A percentile compares a stretch with the other conserved stretches of the same genome.
Conservation (phyloP, 306 rosid genomes). For the Bauhinia variegata region DNA sequence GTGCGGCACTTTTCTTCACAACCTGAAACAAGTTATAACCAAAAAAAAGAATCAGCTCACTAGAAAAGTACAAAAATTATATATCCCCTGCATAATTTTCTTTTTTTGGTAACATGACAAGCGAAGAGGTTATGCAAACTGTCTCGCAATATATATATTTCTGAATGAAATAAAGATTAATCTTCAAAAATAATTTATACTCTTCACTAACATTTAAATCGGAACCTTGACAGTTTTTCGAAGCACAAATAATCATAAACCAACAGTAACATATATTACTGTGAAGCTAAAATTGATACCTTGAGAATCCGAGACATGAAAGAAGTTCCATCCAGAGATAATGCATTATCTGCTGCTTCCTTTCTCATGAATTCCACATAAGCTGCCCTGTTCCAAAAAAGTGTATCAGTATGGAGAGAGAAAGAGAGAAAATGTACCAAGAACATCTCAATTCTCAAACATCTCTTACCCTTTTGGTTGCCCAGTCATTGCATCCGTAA, state of each 20-base stretch:
- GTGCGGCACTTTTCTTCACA: slow-evolving; percentile 70
- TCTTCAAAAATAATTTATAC: too few species aligned
- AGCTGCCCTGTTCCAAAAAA: slow-evolving; percentile 76
- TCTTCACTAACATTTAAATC: too few species aligned
- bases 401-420: slow-evolving; percentile 26
- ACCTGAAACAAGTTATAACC: slow-evolving; percentile 55
- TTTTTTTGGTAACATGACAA: too few species aligned
- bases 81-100: too few species aligned
- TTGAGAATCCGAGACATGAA: slow-evolving; percentile 93
- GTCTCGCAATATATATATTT: too few species aligned
- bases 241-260: too few species aligned
- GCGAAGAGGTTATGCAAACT: too few species aligned
- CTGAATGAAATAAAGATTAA: too few species aligned
- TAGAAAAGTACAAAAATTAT: neutral
- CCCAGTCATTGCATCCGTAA: slow-evolving; percentile 80
- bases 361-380: slow-evolving; percentile 90
- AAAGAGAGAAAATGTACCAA: slow-evolving; percentile 13
- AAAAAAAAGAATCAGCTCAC: slow-evolving; percentile 14
- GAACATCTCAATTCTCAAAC: slow-evolving; percentile 31
- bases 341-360: slow-evolving; percentile 86
- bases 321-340: slow-evolving; percentile 90
- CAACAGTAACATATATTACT: too few species aligned
- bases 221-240: too few species aligned
- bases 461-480: slow-evolving; percentile 84
- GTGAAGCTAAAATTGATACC: slow-evolving; percentile 47